Percentiles rank a stretch among this genome's conserved stretches.
Evolutionary conservation across 2,329 filamentous ascomycete species (phyloP).

Genomic region (Botrytis fabae): DNA sequence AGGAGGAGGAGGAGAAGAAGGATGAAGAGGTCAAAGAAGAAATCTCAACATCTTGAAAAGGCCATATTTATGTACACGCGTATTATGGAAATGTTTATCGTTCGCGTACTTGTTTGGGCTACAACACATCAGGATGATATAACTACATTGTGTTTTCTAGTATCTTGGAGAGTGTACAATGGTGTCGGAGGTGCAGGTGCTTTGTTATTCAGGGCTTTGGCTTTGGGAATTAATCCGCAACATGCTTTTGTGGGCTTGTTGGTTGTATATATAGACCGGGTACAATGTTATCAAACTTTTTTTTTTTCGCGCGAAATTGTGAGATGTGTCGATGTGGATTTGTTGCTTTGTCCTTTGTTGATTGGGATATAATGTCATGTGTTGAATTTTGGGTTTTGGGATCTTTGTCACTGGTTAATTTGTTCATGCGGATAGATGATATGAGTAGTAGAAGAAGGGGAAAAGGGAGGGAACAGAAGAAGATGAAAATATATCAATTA

Average conservation of each 20-base stretch:
- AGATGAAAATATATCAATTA: no score
- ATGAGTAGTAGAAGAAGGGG: no score
- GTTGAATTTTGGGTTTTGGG: no score
- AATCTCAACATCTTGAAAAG: neutral
- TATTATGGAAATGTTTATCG: slow-evolving; percentile 9
- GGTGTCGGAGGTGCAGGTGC: neutral
- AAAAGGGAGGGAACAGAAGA: no score
- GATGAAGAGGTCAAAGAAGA: neutral
- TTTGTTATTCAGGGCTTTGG: neutral
- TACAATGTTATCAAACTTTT: neutral
- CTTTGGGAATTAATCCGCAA: neutral
- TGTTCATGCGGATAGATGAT: no score
- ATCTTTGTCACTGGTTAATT: no score
- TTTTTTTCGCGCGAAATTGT: neutral
- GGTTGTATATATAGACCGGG: neutral
- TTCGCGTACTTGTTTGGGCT: neutral
- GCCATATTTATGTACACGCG: neutral
- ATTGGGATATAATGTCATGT: no score
- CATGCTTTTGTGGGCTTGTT: neutral
- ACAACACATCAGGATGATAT: neutral
- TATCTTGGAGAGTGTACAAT: neutral
- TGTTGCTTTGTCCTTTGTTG: neutral
- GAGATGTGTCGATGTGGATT: neutral
- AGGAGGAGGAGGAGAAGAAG: slow-evolving; percentile 8
- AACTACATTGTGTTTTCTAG: neutral